Evolutionary conservation across 345 rosid genomes (phyloP).

Genomic region (Rhodamnia argentea): DNA sequence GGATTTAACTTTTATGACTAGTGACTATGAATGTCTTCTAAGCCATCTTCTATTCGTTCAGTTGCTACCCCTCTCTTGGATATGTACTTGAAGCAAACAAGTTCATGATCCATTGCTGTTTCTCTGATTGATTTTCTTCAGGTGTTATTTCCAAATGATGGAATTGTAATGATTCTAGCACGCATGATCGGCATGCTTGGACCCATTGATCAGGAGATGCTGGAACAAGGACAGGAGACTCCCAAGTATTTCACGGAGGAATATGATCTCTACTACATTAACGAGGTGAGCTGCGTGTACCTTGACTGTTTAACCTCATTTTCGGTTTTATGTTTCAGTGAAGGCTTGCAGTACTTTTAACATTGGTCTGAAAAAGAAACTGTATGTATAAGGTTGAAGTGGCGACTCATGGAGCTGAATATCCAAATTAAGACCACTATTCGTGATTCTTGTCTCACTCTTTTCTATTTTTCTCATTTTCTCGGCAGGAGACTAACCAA

Average conservation of each 20-base stretch:
- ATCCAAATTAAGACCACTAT: background rate
- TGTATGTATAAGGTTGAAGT: background rate
- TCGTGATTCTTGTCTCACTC: background rate
- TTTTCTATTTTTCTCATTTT: background rate
- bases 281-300: constrained; percentile 39
- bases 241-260: constrained; percentile 81
- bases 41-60: background rate
- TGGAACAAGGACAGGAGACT: constrained; percentile 68
- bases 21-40: background rate
- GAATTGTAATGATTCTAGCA: constrained; percentile 68
- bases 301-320: background rate
- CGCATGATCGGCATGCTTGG: constrained; percentile 68
- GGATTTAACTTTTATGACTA: background rate
- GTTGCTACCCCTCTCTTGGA: background rate
- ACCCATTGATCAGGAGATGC: constrained; percentile 71
- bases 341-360: background rate
- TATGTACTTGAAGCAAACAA: background rate
- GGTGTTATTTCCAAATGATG: constrained; percentile 90
- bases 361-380: background rate
- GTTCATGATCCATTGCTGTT: background rate
- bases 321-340: background rate
- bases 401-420: background rate
- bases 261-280: constrained; percentile 51
- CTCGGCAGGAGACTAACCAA: constrained; percentile 58
- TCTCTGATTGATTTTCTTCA: constrained; percentile 8